Conservation (phyloP, 257 asterid genomes). For the Euphrasia confusa region DNA sequence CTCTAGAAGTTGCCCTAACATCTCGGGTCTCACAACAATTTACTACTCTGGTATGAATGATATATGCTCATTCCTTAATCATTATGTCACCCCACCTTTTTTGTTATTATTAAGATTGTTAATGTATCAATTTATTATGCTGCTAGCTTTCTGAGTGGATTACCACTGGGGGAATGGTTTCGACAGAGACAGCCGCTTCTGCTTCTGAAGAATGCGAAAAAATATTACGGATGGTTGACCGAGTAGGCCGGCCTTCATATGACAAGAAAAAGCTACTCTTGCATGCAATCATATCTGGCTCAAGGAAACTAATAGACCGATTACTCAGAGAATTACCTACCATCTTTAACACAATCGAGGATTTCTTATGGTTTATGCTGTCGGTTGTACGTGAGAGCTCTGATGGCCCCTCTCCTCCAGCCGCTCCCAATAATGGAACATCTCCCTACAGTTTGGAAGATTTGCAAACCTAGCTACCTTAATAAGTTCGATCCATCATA, state of each 20-base stretch:
- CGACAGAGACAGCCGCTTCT: conserved; percentile 70
- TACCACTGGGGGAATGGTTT: conserved; percentile 76
- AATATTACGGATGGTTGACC: conserved; percentile 71
- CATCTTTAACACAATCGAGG: conserved; percentile 89
- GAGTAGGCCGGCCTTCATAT: conserved; percentile 84
- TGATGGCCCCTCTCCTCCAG: conserved; percentile 59
- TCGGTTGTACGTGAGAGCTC: conserved; percentile 71
- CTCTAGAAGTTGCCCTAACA: conserved; percentile 75
- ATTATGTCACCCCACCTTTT: conserved; percentile 1
- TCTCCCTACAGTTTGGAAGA: conserved; percentile 80
- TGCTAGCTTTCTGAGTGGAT: conserved; percentile 93
- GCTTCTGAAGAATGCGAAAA: conserved; percentile 98
- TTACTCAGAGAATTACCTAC: conserved; percentile 91
- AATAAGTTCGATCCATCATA: conserved; percentile 90
- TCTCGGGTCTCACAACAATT: conserved; percentile 85
- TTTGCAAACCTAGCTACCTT: conserved; percentile 76
- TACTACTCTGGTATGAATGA: conserved; percentile 66
- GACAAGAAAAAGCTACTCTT: conserved; percentile 88
- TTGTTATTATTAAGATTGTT: background rate
- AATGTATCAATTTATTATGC: conserved; percentile 15
- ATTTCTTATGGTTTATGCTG: conserved; percentile 92
- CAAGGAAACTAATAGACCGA: conserved; percentile 78
- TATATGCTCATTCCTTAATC: conserved; percentile 14
- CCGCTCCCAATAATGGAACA: conserved; percentile 52
- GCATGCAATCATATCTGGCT: conserved; percentile 82